phyloP scores from a whole-genome alignment of 257 asterid species.

The Gentiana macrophylla region DNA sequence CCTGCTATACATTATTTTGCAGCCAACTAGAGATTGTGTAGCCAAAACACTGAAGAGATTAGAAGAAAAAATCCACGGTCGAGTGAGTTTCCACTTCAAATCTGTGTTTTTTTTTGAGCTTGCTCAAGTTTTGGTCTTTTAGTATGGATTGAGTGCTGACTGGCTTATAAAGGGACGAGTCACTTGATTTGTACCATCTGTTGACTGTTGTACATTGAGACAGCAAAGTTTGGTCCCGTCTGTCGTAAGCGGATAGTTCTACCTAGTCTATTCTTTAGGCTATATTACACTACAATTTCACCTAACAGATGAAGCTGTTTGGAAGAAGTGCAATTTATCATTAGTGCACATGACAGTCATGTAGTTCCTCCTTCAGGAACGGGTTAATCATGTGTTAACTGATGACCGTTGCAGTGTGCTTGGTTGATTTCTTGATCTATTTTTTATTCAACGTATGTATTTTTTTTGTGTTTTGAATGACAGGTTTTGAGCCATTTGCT shows the following conservation, averaged over 20 bases:
- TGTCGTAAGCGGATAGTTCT: too few relatives aligned
- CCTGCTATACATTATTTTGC: conserved; percentile 23
- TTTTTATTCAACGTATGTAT: background rate
- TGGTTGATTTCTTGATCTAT: too few relatives aligned
- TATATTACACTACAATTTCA: too few relatives aligned
- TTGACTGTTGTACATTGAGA: background rate
- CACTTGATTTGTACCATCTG: background rate
- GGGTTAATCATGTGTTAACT: too few relatives aligned
- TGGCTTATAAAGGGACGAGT: background rate
- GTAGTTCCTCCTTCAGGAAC: too few relatives aligned
- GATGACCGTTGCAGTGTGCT: too few relatives aligned
- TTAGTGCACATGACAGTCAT: too few relatives aligned
- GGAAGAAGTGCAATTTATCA: too few relatives aligned
- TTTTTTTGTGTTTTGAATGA: background rate
- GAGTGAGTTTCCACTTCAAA: conserved; percentile 51
- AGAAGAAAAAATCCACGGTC: conserved; percentile 94
- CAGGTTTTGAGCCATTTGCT: conserved; percentile 85
- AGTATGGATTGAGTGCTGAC: background rate
- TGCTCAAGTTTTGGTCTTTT: background rate
- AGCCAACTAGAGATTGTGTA: conserved; percentile 99
- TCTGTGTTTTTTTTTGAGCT: background rate
- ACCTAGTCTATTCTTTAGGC: too few relatives aligned
- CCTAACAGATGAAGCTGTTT: too few relatives aligned
- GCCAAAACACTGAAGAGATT: conserved; percentile 94
- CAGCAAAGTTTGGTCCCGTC: too few relatives aligned